Percentiles rank a stretch among this genome's conserved stretches.
Conservation (phyloP, 2,329 filamentous ascomycete species). For the Pseudopyricularia cyperi region DNA sequence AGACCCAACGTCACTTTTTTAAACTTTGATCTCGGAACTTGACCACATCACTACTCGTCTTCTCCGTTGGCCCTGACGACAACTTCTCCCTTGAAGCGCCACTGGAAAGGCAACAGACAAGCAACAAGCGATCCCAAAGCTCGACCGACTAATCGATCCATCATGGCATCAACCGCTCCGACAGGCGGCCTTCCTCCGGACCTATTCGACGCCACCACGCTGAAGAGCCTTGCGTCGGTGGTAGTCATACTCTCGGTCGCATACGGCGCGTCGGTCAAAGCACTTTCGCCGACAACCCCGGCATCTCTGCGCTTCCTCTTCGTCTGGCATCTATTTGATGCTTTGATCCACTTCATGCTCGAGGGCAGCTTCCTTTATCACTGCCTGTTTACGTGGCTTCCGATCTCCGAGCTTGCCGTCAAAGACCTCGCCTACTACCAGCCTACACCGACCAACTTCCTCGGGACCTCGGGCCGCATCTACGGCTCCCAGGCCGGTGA, state of each 20-base stretch:
- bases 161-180: constrained; percentile 4
- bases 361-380: constrained; percentile 89
- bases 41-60: too few species aligned
- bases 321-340: constrained; percentile 91
- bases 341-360: constrained; percentile 79
- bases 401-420: constrained; percentile 16
- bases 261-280: constrained; percentile 31
- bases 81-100: too few species aligned
- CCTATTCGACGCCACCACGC: constrained; percentile 46
- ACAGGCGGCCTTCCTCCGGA: constrained; percentile 30
- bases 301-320: constrained; percentile 62
- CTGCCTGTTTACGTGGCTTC: constrained; percentile 62
- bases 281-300: constrained; percentile 35
- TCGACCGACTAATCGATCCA: constrained; percentile 3
- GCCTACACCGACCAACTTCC: constrained; percentile 37
- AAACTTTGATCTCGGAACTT: background rate
- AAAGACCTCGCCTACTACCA: constrained; percentile 22
- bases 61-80: too few species aligned
- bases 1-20: background rate
- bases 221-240: constrained; percentile 43
- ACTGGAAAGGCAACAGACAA: too few species aligned
- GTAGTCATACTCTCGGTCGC: constrained; percentile 37
- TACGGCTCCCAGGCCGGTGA: constrained; percentile 45
- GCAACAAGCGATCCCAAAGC: background rate
- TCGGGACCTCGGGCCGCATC: constrained; percentile 32